These are phyloP conservation scores for Diaporthe sp. DNA, from an alignment of 2,329 filamentous ascomycete genomes.

Conservation along the genomic window DNA sequence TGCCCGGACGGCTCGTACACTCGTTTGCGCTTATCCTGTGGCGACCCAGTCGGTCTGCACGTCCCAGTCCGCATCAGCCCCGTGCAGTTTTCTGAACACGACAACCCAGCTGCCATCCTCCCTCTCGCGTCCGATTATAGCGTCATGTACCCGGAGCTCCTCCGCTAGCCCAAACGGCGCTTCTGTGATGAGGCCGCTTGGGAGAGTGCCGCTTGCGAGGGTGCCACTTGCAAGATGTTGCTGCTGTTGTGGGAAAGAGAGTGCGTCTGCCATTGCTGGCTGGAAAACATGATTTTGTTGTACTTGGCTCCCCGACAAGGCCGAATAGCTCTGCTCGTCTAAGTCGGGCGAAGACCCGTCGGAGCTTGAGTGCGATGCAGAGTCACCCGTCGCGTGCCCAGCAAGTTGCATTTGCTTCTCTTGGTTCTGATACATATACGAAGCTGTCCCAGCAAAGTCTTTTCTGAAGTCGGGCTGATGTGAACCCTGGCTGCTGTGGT, in stretches of 20 bases:
- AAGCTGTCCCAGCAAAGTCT: background rate
- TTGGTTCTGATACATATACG: background rate
- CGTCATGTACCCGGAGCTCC: conserved; percentile 49
- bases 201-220: background rate
- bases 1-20: background rate
- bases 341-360: conserved; percentile 16
- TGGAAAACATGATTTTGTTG: background rate
- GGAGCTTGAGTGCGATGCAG: conserved; percentile 19
- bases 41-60: conserved; percentile 48
- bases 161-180: conserved; percentile 52
- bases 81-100: conserved; percentile 50
- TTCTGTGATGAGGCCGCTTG: conserved; percentile 44
- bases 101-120: conserved; percentile 51
- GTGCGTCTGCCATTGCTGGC: background rate
- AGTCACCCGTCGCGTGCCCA: background rate
- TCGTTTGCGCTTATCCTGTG: conserved; percentile 4
- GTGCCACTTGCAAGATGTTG: background rate
- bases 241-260: conserved; percentile 12
- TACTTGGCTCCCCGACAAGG: background rate
- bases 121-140: conserved; percentile 49
- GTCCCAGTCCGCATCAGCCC: conserved; percentile 49
- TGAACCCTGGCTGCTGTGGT: background rate
- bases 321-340: background rate
- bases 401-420: background rate
- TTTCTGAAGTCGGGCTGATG: background rate